A percentile compares a stretch with the other conserved stretches of the same genome.
These are phyloP conservation scores for Marasmius fiardii DNA, from an alignment of 1,284 basidiomycete species.

Conservation along the genomic window DNA sequence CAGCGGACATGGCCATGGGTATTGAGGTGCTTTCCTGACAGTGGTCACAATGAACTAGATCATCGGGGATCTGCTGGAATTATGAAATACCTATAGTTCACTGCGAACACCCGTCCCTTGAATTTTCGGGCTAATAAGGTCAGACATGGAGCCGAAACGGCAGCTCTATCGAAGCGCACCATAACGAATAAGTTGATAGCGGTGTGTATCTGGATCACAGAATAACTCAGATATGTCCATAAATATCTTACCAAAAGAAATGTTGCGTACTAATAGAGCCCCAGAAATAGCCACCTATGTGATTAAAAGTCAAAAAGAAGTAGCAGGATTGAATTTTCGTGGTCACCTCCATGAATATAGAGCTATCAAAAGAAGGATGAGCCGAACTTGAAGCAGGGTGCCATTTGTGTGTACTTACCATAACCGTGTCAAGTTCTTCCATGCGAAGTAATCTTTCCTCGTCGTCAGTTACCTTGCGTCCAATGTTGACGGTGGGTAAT, in stretches of 20 bases:
- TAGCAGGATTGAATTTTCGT: neutral
- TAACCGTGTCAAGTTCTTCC: conserved; percentile 53
- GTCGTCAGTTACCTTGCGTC: conserved; percentile 30
- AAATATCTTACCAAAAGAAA: conserved; percentile 18
- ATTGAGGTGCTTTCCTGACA: conserved; percentile 73
- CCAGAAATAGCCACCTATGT: conserved; percentile 59
- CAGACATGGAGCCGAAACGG: neutral
- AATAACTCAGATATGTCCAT: conserved; percentile 13
- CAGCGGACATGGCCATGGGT: conserved; percentile 85
- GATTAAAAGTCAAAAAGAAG: neutral
- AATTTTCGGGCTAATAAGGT: conserved; percentile 59
- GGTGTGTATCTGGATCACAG: conserved; percentile 54
- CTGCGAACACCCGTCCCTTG: conserved; percentile 64
- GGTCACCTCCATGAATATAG: conserved; percentile 69
- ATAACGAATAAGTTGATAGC: conserved; percentile 63
- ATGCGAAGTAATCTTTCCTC: conserved; percentile 46
- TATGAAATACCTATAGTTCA: conserved; percentile 52
- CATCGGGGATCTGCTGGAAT: neutral
- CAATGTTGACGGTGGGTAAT: conserved; percentile 14
- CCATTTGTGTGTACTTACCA: conserved; percentile 34
- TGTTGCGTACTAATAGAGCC: conserved; percentile 54
- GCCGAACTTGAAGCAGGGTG: neutral
- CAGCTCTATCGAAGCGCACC: conserved; percentile 28
- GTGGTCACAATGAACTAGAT: neutral
- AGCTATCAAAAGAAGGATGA: conserved; percentile 38